Evolutionary conservation across 257 asterid genomes (phyloP).

Genomic region (Dorcoceras hygrometricum): DNA sequence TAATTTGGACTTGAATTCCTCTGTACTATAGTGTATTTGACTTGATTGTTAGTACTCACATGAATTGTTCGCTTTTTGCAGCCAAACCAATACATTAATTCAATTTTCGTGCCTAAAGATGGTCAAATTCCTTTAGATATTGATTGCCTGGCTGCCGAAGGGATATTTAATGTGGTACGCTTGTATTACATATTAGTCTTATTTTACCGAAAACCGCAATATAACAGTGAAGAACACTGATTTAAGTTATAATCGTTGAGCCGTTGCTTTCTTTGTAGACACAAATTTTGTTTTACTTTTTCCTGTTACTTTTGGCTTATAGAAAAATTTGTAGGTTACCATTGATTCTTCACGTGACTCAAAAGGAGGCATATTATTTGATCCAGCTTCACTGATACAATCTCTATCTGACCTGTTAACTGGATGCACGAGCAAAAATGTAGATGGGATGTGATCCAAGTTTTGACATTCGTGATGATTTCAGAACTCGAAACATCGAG

Average conservation of each 20-base stretch:
- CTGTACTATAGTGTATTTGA: constrained; percentile 7
- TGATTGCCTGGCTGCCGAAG: constrained; percentile 54
- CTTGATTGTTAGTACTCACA: neutral
- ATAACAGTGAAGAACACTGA: constrained; percentile 4
- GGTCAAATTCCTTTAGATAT: constrained; percentile 67
- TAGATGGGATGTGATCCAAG: constrained; percentile 17
- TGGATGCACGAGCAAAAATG: constrained; percentile 24
- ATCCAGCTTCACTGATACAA: constrained; percentile 68
- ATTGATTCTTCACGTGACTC: constrained; percentile 68
- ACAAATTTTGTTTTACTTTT: neutral
- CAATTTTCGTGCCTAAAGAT: constrained; percentile 70
- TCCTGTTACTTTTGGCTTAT: neutral
- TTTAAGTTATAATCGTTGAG: neutral
- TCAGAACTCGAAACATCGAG: constrained; percentile 6
- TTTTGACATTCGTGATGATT: constrained; percentile 6
- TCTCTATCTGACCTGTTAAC: constrained; percentile 54
- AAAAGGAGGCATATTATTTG: constrained; percentile 58
- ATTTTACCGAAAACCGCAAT: neutral
- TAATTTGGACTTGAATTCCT: neutral
- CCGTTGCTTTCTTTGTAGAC: neutral
- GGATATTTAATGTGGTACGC: constrained; percentile 67
- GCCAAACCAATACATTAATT: constrained; percentile 76
- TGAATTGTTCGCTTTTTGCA: constrained; percentile 26
- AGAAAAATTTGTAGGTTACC: constrained; percentile 52
- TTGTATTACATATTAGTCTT: neutral